A percentile compares a stretch with the other conserved stretches of the same genome.
Conservation (phyloP, 768 basidiomycete genomes). For the Exidia glandulosa region DNA sequence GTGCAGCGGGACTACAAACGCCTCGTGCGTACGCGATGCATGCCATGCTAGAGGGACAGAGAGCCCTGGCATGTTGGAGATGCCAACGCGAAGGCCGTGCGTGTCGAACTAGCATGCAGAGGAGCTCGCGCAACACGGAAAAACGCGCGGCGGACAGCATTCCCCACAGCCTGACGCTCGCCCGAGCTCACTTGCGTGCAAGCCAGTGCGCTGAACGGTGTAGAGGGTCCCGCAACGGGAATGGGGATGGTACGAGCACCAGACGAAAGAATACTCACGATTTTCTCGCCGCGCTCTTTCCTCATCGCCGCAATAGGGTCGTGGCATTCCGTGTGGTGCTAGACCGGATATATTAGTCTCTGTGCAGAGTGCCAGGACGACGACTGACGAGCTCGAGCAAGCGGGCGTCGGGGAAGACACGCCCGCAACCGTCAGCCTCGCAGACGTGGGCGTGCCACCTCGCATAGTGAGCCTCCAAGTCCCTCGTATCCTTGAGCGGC, state of each 20-base stretch:
- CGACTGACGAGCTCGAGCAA: constrained; percentile 66
- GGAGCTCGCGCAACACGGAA: no score
- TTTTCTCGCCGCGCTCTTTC: constrained; percentile 76
- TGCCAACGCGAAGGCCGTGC: no score
- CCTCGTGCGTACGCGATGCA: no score
- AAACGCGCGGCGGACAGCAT: no score
- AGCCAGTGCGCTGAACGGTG: not conserved
- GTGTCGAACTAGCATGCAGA: no score
- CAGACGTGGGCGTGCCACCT: constrained; percentile 79
- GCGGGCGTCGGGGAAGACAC: constrained; percentile 77
- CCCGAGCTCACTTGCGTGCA: no score
- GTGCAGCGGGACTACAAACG: no score
- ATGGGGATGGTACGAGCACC: not conserved
- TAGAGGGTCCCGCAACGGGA: not conserved
- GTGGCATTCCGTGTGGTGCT: constrained; percentile 83
- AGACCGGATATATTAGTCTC: not conserved
- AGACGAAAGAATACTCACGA: constrained; percentile 36
- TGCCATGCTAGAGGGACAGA: no score
- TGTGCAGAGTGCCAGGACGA: not conserved
- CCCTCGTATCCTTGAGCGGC: constrained; percentile 48
- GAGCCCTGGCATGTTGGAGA: no score
- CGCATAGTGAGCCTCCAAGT: constrained; percentile 75
- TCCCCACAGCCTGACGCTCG: no score
- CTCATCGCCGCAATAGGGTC: constrained; percentile 72
- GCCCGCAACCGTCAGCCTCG: constrained; percentile 53